Evolutionary conservation across 148 eudicot genomes (phyloP).

Genomic region (Gaultheria prostrata): DNA sequence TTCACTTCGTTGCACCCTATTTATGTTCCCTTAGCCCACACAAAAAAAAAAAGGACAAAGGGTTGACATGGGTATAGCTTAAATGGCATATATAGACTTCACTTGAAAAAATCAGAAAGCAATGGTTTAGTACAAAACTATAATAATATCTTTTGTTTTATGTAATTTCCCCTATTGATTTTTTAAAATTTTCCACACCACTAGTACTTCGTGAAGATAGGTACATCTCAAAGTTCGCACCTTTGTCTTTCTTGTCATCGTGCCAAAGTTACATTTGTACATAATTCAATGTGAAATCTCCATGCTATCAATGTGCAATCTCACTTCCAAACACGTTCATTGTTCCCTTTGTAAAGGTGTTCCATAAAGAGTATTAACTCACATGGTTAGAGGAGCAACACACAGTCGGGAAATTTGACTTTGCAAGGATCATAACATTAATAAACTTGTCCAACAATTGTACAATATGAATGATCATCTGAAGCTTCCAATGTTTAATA

Average conservation of each 20-base stretch:
- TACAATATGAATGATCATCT: background rate
- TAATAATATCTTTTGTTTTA: background rate
- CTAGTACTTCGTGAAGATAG: background rate
- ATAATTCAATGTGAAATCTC: background rate
- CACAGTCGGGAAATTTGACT: background rate
- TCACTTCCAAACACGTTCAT: background rate
- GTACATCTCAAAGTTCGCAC: background rate
- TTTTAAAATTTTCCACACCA: background rate
- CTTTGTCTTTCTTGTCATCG: background rate
- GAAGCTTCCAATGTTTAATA: background rate
- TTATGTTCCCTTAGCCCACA: background rate
- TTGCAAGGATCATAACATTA: background rate
- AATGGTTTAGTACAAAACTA: background rate
- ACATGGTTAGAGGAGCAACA: background rate
- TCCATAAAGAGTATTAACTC: background rate
- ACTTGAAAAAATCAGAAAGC: background rate
- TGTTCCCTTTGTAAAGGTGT: background rate
- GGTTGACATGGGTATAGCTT: background rate
- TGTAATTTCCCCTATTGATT: background rate
- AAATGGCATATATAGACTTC: background rate
- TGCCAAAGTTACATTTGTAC: background rate
- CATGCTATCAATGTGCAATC: background rate
- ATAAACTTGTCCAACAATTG: background rate
- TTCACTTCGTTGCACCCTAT: background rate
- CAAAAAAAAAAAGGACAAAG: background rate